A percentile compares a stretch with the other conserved stretches of the same genome.
These are phyloP conservation scores for Margaritispora aquatica DNA, from an alignment of 495 filamentous ascomycete species.

Conservation along the genomic window DNA sequence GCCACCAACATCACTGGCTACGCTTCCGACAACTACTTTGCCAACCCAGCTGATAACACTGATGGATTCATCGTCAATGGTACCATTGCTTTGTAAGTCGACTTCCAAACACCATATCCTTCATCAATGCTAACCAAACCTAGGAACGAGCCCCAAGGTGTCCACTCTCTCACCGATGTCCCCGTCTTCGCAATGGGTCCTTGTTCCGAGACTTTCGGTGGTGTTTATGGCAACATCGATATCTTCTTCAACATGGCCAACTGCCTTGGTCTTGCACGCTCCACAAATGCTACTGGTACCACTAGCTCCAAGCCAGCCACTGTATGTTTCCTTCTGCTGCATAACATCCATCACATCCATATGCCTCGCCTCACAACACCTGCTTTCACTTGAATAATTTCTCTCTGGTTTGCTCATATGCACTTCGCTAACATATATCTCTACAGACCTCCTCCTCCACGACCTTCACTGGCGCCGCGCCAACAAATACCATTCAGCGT, in stretches of 20 bases:
- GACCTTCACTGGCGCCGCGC: slow-evolving; percentile 1
- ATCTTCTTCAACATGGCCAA: slow-evolving; percentile 67
- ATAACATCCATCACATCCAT: too few species aligned
- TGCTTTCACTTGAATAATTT: background rate
- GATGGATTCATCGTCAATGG: slow-evolving; percentile 63
- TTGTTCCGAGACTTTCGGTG: slow-evolving; percentile 64
- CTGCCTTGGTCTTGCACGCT: slow-evolving; percentile 51
- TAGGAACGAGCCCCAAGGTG: slow-evolving; percentile 40
- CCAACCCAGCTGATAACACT: slow-evolving; percentile 54
- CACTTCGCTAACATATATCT: background rate
- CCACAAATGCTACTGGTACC: slow-evolving; percentile 1
- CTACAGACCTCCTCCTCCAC: background rate
- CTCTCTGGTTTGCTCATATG: background rate
- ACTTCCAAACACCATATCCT: background rate
- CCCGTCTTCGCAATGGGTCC: slow-evolving; percentile 67
- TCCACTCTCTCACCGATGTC: slow-evolving; percentile 70
- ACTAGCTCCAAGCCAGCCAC: background rate
- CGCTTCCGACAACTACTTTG: slow-evolving; percentile 42
- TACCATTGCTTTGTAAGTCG: slow-evolving; percentile 45
- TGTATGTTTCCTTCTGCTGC: background rate
- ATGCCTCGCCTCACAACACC: too few species aligned
- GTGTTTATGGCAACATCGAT: slow-evolving; percentile 62
- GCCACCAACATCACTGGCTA: slow-evolving; percentile 36
- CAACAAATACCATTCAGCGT: background rate
- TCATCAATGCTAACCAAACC: background rate